Evolutionary conservation across 768 basidiomycete genomes (phyloP).

Genomic region (Tricholoma matsutake): DNA sequence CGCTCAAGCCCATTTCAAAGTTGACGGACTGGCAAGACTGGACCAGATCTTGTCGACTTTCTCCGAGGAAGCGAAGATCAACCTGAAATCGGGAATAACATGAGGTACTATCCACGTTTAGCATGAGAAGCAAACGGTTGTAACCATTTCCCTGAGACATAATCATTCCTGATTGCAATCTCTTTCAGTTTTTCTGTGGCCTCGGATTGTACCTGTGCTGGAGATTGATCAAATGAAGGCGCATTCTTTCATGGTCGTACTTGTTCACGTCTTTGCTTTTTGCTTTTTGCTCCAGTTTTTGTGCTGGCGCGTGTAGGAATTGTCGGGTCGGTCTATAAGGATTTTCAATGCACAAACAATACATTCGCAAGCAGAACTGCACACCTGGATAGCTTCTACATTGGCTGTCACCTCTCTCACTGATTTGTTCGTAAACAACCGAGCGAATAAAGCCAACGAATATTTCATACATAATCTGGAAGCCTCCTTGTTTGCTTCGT

Average conservation of each 20-base stretch:
- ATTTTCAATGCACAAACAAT: not conserved
- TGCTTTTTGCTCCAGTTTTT: constrained; percentile 69
- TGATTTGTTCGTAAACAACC: constrained; percentile 20
- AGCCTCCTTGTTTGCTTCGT: constrained; percentile 46
- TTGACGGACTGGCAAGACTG: constrained; percentile 52
- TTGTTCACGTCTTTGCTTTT: constrained; percentile 72
- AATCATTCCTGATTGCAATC: constrained; percentile 53
- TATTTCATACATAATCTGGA: constrained; percentile 35
- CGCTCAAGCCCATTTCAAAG: not conserved
- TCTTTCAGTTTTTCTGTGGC: constrained; percentile 56
- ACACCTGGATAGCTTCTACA: constrained; percentile 61
- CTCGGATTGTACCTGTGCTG: constrained; percentile 52
- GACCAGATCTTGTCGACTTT: constrained; percentile 65
- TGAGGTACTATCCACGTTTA: not conserved
- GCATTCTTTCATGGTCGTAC: constrained; percentile 30
- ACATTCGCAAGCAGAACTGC: not conserved
- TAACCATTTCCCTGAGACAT: constrained; percentile 68
- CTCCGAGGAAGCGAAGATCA: constrained; percentile 60
- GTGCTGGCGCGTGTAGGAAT: constrained; percentile 69
- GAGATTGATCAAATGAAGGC: not conserved
- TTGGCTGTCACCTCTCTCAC: constrained; percentile 57
- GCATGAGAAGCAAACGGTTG: not conserved
- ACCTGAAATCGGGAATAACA: constrained; percentile 37
- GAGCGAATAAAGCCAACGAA: not conserved
- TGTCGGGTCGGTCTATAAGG: constrained; percentile 55